Conservation (phyloP, 306 rosid species). For the Quercus gilva region DNA sequence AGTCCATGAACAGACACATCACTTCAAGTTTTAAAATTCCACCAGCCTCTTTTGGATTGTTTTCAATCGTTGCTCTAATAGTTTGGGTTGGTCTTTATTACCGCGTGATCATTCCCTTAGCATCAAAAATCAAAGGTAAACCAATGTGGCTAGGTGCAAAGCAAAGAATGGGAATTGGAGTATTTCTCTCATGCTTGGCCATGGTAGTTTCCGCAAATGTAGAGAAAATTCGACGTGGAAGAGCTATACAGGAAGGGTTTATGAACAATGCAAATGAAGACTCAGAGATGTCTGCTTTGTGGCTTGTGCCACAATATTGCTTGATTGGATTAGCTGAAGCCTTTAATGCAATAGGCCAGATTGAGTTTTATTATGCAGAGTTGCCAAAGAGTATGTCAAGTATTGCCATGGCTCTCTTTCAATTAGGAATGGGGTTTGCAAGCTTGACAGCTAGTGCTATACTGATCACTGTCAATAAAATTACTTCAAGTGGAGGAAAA, state of each 20-base stretch:
- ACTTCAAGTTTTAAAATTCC: slow-evolving; percentile 55
- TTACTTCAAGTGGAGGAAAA: slow-evolving; percentile 53
- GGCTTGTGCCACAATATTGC: slow-evolving; percentile 55
- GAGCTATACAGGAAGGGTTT: slow-evolving; percentile 35
- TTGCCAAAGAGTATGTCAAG: slow-evolving; percentile 74
- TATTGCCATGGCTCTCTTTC: slow-evolving; percentile 45
- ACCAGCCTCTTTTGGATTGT: slow-evolving; percentile 55
- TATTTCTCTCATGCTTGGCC: slow-evolving; percentile 39
- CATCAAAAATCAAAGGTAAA: slow-evolving; percentile 46
- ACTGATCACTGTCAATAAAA: slow-evolving; percentile 35
- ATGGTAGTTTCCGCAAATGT: slow-evolving; percentile 46
- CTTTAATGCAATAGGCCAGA: slow-evolving; percentile 53
- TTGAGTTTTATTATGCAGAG: slow-evolving; percentile 65
- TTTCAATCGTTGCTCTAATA: slow-evolving; percentile 36
- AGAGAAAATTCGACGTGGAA: slow-evolving; percentile 38
- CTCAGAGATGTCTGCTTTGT: slow-evolving; percentile 54
- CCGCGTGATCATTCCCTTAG: slow-evolving; percentile 48
- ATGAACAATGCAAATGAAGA: slow-evolving; percentile 35
- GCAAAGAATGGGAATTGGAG: slow-evolving; percentile 59
- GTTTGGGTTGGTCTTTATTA: slow-evolving; percentile 54
- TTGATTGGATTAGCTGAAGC: slow-evolving; percentile 64
- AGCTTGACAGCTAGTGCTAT: slow-evolving; percentile 46
- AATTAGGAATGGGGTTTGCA: slow-evolving; percentile 49
- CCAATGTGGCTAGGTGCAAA: slow-evolving; percentile 39
- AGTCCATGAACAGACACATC: slow-evolving; percentile 57